Evolutionary conservation across 2,329 filamentous ascomycete species (phyloP).

Genomic region (Nakataea oryzae): DNA sequence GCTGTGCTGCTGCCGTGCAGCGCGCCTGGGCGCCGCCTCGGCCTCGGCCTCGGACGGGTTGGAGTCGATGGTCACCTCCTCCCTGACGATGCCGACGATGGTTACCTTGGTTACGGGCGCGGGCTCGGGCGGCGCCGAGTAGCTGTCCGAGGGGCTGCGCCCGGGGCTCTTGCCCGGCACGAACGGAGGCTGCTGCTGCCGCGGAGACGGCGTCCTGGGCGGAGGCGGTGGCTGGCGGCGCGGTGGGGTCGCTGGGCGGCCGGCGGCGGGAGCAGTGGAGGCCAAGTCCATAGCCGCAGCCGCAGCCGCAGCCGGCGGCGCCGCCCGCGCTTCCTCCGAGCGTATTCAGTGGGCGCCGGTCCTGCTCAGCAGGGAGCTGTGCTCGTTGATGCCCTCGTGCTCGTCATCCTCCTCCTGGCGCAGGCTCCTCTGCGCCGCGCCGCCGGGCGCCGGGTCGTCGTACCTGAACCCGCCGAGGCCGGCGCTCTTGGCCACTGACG

Average conservation of each 20-base stretch:
- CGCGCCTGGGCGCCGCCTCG: neutral
- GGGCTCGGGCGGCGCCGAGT: neutral
- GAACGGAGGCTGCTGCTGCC: neutral
- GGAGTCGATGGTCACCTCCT: neutral
- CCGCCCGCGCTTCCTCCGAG: slow-evolving; percentile 16
- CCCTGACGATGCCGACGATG: neutral
- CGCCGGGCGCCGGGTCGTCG: slow-evolving; percentile 1
- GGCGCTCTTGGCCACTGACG: slow-evolving; percentile 1
- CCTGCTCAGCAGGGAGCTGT: slow-evolving; percentile 17
- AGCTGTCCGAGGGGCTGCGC: neutral
- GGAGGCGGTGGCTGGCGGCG: neutral
- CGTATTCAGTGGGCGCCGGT: slow-evolving; percentile 23
- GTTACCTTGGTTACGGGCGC: neutral
- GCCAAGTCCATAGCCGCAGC: neutral
- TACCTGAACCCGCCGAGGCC: neutral
- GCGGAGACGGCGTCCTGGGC: neutral
- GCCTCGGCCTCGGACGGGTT: neutral
- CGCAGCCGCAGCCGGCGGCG: too few species aligned
- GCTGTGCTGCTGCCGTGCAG: neutral
- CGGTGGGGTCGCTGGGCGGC: neutral
- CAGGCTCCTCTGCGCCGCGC: slow-evolving; percentile 1
- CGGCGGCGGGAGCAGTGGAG: neutral
- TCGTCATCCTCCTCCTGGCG: slow-evolving; percentile 11
- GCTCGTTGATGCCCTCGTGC: slow-evolving; percentile 13
- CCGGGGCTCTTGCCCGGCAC: neutral